phyloP scores from a whole-genome alignment of 2,329 filamentous ascomycete genomes.

The Bipolaris zeicola region DNA sequence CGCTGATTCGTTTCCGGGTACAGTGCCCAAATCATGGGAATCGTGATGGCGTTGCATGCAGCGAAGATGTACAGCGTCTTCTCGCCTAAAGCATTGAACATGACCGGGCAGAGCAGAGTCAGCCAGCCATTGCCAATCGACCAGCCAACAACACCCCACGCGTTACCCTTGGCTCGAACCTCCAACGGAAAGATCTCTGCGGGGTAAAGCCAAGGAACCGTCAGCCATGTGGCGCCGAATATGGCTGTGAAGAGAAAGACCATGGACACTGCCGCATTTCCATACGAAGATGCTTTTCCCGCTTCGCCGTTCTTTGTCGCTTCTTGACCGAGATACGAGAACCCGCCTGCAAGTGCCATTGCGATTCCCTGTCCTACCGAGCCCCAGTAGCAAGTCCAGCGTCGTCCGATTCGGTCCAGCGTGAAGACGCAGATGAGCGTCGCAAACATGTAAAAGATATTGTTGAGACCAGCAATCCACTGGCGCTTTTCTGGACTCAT shows the following conservation, averaged over 20 bases:
- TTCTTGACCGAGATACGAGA: slow-evolving; percentile 61
- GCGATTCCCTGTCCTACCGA: slow-evolving; percentile 66
- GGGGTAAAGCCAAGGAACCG: slow-evolving; percentile 64
- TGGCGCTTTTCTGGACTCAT: slow-evolving; percentile 58
- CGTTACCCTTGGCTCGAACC: slow-evolving; percentile 74
- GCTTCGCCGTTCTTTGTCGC: slow-evolving; percentile 55
- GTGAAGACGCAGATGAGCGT: slow-evolving; percentile 74
- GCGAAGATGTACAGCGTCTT: slow-evolving; percentile 78
- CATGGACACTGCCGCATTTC: slow-evolving; percentile 70
- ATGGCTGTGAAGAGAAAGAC: slow-evolving; percentile 71
- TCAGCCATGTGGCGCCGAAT: slow-evolving; percentile 69
- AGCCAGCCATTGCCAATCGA: slow-evolving; percentile 75
- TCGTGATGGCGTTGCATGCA: slow-evolving; percentile 67
- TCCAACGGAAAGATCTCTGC: slow-evolving; percentile 76
- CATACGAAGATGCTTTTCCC: slow-evolving; percentile 58
- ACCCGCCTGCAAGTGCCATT: slow-evolving; percentile 70
- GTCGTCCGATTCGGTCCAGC: slow-evolving; percentile 69
- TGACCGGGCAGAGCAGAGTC: slow-evolving; percentile 48
- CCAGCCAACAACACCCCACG: slow-evolving; percentile 78
- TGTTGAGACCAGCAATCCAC: slow-evolving; percentile 53
- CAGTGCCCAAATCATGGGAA: slow-evolving; percentile 73
- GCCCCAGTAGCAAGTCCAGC: slow-evolving; percentile 74
- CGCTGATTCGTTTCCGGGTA: slow-evolving; percentile 77
- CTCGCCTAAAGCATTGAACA: slow-evolving; percentile 66
- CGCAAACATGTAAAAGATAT: slow-evolving; percentile 65